Conservation (phyloP, 2,329 filamentous ascomycete genomes). For the Hypoxylon sp. region DNA sequence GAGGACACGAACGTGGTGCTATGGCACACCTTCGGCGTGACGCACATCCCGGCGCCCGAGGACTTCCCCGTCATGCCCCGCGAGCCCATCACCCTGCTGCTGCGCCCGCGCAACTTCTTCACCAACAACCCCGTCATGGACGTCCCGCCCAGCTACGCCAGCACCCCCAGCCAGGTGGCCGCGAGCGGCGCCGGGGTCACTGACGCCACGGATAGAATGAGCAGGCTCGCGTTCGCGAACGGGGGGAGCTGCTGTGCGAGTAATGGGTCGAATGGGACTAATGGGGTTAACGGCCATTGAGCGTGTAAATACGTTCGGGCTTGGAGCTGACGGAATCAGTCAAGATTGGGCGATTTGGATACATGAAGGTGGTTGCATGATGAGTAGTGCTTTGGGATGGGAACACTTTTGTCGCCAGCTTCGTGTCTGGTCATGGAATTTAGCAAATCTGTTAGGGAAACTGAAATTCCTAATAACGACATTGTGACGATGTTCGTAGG, state of each 20-base stretch:
- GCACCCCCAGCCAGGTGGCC: constrained; percentile 73
- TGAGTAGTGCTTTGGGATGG: background rate
- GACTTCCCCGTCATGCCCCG: constrained; percentile 94
- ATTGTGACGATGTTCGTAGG: background rate
- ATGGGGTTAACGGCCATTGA: constrained; percentile 41
- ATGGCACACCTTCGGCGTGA: constrained; percentile 94
- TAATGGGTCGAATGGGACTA: constrained; percentile 41
- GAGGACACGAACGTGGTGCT: constrained; percentile 89
- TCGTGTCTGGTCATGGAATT: background rate
- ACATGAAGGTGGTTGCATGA: background rate
- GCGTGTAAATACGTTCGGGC: background rate
- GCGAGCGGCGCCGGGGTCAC: constrained; percentile 50
- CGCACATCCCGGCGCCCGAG: constrained; percentile 89
- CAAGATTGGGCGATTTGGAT: background rate
- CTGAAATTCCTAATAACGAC: background rate
- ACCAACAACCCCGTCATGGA: constrained; percentile 82
- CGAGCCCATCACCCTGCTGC: constrained; percentile 83
- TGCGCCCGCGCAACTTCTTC: constrained; percentile 88
- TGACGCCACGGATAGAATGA: constrained; percentile 52
- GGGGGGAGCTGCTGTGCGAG: constrained; percentile 26
- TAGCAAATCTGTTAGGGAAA: background rate
- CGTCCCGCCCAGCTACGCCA: constrained; percentile 80
- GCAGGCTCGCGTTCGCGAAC: constrained; percentile 48
- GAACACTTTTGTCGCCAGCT: background rate
- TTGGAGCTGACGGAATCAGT: background rate